phyloP scores from a whole-genome alignment of 2,329 filamentous ascomycete species.

The Bipolaris sorokiniana region DNA sequence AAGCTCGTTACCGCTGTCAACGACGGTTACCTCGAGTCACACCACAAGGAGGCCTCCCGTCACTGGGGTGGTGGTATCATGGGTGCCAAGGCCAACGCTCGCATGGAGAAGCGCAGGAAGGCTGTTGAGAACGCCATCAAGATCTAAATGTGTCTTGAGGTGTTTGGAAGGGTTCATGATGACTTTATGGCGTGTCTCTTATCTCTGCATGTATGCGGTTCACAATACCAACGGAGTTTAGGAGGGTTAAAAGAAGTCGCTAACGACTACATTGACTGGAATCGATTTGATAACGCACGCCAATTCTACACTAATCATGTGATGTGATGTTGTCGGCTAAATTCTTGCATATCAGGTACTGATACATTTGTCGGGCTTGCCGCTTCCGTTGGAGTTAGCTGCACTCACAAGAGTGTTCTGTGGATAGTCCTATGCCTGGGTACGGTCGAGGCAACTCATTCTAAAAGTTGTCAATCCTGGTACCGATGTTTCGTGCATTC shows the following conservation, averaged over 20 bases:
- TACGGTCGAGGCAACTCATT: conserved; percentile 2
- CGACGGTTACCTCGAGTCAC: conserved; percentile 89
- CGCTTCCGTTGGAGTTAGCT: not conserved
- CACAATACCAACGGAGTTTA: conserved; percentile 49
- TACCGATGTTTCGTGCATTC: conserved; percentile 61
- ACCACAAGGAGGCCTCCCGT: conserved; percentile 87
- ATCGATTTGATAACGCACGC: conserved; percentile 45
- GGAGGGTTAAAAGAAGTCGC: conserved; percentile 48
- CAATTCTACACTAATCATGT: conserved; percentile 29
- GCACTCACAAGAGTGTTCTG: conserved; percentile 15
- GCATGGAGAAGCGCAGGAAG: conserved; percentile 88
- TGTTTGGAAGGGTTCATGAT: conserved; percentile 36
- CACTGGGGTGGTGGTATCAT: conserved; percentile 99
- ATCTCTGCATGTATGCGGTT: conserved; percentile 50
- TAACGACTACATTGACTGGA: conserved; percentile 44
- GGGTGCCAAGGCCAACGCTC: conserved; percentile 87
- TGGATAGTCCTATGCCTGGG: not conserved
- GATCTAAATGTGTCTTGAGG: conserved; percentile 70
- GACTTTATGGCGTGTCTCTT: conserved; percentile 49
- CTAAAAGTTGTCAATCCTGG: conserved; percentile 58
- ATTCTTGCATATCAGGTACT: not conserved
- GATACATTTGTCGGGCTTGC: not conserved
- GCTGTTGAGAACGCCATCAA: conserved; percentile 93
- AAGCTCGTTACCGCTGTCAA: conserved; percentile 97
- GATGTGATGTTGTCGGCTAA: conserved; percentile 11